Conservation (phyloP, 2,329 filamentous ascomycete genomes). For the Cytospora piceicola region DNA sequence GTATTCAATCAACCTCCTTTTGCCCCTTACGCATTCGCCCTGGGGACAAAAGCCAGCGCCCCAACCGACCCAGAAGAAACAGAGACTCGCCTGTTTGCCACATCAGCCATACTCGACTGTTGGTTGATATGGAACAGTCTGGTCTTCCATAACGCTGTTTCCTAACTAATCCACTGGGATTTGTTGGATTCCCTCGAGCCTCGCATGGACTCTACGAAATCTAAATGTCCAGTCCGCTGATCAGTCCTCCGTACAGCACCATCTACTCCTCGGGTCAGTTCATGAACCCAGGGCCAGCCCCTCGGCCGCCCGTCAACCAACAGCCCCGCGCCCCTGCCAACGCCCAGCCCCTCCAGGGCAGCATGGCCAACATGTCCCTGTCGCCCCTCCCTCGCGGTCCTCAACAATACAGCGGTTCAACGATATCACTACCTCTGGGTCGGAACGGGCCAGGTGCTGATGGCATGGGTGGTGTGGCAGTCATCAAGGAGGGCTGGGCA, state of each 20-base stretch:
- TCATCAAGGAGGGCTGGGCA: slow-evolving; percentile 82
- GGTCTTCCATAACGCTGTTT: slow-evolving; percentile 8
- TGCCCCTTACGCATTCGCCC: slow-evolving; percentile 18
- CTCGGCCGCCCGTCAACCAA: slow-evolving; percentile 68
- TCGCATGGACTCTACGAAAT: slow-evolving; percentile 9
- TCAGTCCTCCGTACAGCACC: slow-evolving; percentile 41
- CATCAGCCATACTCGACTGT: background rate
- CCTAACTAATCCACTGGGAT: slow-evolving; percentile 8
- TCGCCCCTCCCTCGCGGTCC: slow-evolving; percentile 71
- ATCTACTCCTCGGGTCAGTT: slow-evolving; percentile 70
- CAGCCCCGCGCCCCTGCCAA: slow-evolving; percentile 78
- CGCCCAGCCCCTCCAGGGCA: slow-evolving; percentile 69
- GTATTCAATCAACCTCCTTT: slow-evolving; percentile 28
- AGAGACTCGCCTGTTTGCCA: slow-evolving; percentile 12
- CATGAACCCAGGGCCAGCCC: slow-evolving; percentile 96
- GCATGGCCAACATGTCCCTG: slow-evolving; percentile 78
- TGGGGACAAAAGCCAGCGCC: background rate
- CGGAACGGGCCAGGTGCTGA: slow-evolving; percentile 54
- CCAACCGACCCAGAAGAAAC: background rate
- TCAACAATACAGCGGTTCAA: slow-evolving; percentile 68
- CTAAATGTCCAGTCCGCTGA: slow-evolving; percentile 23
- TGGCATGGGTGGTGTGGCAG: slow-evolving; percentile 68
- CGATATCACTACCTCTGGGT: slow-evolving; percentile 72
- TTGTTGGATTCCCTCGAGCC: slow-evolving; percentile 10
- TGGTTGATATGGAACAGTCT: background rate